Conservation (phyloP, 495 filamentous ascomycete species). For the Elasticomyces elasticus region DNA sequence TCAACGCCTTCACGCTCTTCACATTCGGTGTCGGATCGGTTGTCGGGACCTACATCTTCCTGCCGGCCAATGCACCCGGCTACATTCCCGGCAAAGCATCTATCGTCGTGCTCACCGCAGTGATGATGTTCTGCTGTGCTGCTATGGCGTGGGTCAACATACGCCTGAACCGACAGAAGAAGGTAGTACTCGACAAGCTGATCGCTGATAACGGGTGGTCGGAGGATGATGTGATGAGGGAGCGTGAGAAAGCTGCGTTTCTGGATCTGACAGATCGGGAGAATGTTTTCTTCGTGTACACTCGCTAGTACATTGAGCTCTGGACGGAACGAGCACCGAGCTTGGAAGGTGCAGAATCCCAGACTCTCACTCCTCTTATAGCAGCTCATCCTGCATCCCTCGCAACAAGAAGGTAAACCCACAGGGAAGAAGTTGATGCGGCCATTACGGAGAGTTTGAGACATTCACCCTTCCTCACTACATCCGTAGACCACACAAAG, state of each 20-base stretch:
- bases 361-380: no score
- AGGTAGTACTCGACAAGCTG: background rate
- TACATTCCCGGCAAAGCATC: constrained; percentile 26
- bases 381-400: no score
- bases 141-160: constrained; percentile 8
- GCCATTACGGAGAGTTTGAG: no score
- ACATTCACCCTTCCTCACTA: no score
- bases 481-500: no score
- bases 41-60: constrained; percentile 16
- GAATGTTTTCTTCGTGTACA: constrained; percentile 17
- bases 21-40: constrained; percentile 18
- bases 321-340: no score
- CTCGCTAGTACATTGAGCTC: no score
- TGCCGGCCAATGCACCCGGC: constrained; percentile 6
- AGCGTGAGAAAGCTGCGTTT: constrained; percentile 12
- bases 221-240: constrained; percentile 2
- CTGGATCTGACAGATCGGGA: constrained; percentile 13
- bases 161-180: constrained; percentile 9
- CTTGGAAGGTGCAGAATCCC: no score
- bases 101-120: background rate
- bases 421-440: no score
- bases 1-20: constrained; percentile 18
- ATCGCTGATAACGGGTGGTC: constrained; percentile 5
- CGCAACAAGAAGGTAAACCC: no score
- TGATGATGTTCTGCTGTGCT: constrained; percentile 1